Conservation (phyloP, 495 filamentous ascomycete species). For the Penicillium longicatenatum region DNA sequence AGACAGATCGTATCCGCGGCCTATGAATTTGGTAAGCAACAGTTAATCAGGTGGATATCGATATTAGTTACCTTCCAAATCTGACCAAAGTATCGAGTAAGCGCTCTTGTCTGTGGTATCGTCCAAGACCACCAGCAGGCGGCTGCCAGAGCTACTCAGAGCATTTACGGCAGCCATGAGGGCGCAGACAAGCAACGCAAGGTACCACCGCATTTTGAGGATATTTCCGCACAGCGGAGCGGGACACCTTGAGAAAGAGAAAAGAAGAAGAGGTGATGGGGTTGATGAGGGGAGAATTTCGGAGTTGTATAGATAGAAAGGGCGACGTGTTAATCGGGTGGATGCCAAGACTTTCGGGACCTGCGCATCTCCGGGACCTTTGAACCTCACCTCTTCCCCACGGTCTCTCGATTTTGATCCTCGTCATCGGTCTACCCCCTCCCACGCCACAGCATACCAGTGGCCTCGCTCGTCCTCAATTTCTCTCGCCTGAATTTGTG, state of each 20-base stretch:
- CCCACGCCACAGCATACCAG: conserved; percentile 13
- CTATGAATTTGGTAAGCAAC: conserved; percentile 49
- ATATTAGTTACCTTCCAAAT: conserved; percentile 68
- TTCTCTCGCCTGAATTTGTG: conserved; percentile 8
- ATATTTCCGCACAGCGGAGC: conserved; percentile 45
- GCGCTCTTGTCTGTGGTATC: conserved; percentile 73
- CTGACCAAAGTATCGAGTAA: conserved; percentile 81
- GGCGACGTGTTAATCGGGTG: conserved; percentile 53
- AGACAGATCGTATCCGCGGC: conserved; percentile 74
- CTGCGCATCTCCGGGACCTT: conserved; percentile 42
- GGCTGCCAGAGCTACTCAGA: conserved; percentile 75
- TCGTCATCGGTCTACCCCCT: conserved; percentile 9
- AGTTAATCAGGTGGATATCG: background rate
- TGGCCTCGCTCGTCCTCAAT: background rate
- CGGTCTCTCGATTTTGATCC: conserved; percentile 25
- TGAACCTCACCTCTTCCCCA: conserved; percentile 33
- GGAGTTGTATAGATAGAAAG: conserved; percentile 35
- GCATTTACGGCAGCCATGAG: conserved; percentile 69
- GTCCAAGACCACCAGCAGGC: conserved; percentile 85
- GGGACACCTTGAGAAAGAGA: conserved; percentile 22
- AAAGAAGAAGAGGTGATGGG: conserved; percentile 22
- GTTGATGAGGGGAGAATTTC: conserved; percentile 17
- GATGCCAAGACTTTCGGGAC: conserved; percentile 46
- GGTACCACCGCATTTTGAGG: conserved; percentile 71
- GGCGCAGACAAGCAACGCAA: conserved; percentile 66